These are phyloP conservation scores for Cytospora paraplurivora DNA, from an alignment of 2,329 filamentous ascomycete genomes.

Conservation along the genomic window DNA sequence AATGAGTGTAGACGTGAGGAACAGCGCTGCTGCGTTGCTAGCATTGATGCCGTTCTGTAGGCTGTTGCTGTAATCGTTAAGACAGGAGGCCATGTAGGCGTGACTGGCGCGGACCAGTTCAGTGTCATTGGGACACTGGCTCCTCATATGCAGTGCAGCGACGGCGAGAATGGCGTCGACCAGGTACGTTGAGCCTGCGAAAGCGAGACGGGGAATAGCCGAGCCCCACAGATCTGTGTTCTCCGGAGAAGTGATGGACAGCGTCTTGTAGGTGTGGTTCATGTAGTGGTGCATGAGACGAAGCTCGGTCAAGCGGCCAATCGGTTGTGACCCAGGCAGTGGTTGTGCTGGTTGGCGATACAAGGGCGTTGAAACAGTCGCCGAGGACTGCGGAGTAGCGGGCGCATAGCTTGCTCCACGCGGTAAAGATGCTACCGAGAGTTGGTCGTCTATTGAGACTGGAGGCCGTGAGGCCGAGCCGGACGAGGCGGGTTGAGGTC, in stretches of 20 bases:
- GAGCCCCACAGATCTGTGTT: conserved; percentile 62
- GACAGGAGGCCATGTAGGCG: conserved; percentile 64
- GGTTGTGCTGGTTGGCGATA: conserved; percentile 42
- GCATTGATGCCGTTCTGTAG: conserved; percentile 59
- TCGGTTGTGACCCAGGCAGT: conserved; percentile 41
- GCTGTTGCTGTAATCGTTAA: conserved; percentile 60
- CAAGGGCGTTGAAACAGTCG: conserved; percentile 39
- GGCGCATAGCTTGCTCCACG: conserved; percentile 24
- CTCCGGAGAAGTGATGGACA: conserved; percentile 54
- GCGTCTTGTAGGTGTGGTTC: conserved; percentile 60
- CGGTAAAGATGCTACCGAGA: conserved; percentile 15
- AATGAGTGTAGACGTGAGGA: conserved; percentile 64
- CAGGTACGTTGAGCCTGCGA: conserved; percentile 58
- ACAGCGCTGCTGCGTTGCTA: conserved; percentile 63
- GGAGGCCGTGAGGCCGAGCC: conserved; percentile 22
- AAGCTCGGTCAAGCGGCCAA: conserved; percentile 58
- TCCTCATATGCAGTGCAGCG: conserved; percentile 63
- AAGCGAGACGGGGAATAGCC: conserved; percentile 62
- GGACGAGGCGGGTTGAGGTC: conserved; percentile 43
- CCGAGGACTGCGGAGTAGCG: conserved; percentile 21
- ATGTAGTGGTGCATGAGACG: conserved; percentile 67
- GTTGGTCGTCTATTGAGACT: conserved; percentile 8
- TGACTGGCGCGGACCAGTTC: conserved; percentile 64
- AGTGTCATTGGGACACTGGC: conserved; percentile 58
- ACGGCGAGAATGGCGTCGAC: conserved; percentile 67